Base-by-base conservation (phyloP, 2,329 filamentous ascomycete genomes). In the Stagonosporopsis chrysanthemi region DNA sequence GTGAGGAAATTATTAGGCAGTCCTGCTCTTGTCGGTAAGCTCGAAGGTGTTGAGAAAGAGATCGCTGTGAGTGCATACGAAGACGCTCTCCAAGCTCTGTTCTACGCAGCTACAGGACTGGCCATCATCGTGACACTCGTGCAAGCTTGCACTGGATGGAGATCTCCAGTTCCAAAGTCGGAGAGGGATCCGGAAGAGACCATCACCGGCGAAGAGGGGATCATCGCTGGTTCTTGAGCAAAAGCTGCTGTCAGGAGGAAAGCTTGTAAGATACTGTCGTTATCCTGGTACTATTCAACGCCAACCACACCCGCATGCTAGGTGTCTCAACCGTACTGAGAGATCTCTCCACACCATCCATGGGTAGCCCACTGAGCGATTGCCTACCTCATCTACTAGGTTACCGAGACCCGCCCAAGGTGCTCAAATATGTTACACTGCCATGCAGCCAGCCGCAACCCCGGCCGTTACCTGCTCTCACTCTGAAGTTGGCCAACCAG, bases 131-230 rank as follows among this genome's bases (percentile, higher is more conserved):
- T 84, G 61, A 75, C 82, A 1, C 61, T 82, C 2, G 71, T 86
- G 15, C 86, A 88, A 66, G 85, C 85, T 5, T 80, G 81, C 1
- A 85, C 85, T 1, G 86, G 86, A 2, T 87, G 84, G 84, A 79
- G 68, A 19, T 72, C 75, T 14, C 74, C 77, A 3, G 42, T 26
- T n/a, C 64, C 67, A 47, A 62, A 60, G 31, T 62, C 55, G 22
- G 49, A 63, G 36, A 58, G 59, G 36, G 55, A 47, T n/a, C 61
- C 51, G 1, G 67, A 70, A 14, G 67, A 71, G 26, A 66, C 66
- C 12, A 55, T 61, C 5, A 60, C 63, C 8, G 68, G 52, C 14
- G 71, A 73, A 35, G 67, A 69, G 28, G 58, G 56, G 5, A 19
- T 46, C 3, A 22, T 46, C 26, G 55, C 39, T 23, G 55, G 55